phyloP scores from a whole-genome alignment of 805 yeast genomes.

The Wickerhamia fluorescens region DNA sequence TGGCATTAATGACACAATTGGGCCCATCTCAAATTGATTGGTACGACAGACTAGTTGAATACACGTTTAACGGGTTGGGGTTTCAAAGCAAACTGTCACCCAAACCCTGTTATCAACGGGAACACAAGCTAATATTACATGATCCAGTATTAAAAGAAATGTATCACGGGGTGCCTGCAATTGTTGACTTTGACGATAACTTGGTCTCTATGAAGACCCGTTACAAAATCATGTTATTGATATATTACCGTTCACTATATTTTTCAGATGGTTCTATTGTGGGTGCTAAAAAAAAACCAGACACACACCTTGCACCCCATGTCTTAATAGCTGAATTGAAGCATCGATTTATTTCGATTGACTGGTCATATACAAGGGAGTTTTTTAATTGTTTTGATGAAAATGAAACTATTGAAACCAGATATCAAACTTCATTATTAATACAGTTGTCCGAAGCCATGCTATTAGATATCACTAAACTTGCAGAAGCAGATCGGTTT shows the following conservation, averaged over 20 bases:
- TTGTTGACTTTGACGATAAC: slow-evolving; percentile 15
- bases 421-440: slow-evolving; percentile 6
- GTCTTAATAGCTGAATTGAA: slow-evolving; percentile 8
- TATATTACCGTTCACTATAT: slow-evolving; percentile 13
- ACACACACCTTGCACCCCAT: slow-evolving; percentile 5
- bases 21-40: slow-evolving; percentile 15
- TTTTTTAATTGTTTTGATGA: slow-evolving; percentile 6
- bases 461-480: slow-evolving; percentile 8
- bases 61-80: slow-evolving; percentile 21
- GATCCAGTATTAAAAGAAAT: slow-evolving; percentile 11
- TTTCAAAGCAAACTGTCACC: slow-evolving; percentile 10
- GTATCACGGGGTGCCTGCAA: slow-evolving; percentile 4
- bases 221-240: slow-evolving; percentile 11
- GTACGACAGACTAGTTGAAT: slow-evolving; percentile 26
- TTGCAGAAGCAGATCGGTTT: slow-evolving; percentile 7
- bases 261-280: slow-evolving; percentile 8
- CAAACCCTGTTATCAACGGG: slow-evolving; percentile 19
- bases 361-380: slow-evolving; percentile 7
- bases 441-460: slow-evolving; percentile 6
- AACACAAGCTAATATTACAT: slow-evolving; percentile 14
- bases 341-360: slow-evolving; percentile 6
- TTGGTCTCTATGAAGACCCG: slow-evolving; percentile 22
- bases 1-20: slow-evolving; percentile 15
- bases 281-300: slow-evolving; percentile 3
- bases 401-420: slow-evolving; percentile 2